phyloP scores from a whole-genome alignment of 495 filamentous ascomycete genomes.

The Penicillium lividum region DNA sequence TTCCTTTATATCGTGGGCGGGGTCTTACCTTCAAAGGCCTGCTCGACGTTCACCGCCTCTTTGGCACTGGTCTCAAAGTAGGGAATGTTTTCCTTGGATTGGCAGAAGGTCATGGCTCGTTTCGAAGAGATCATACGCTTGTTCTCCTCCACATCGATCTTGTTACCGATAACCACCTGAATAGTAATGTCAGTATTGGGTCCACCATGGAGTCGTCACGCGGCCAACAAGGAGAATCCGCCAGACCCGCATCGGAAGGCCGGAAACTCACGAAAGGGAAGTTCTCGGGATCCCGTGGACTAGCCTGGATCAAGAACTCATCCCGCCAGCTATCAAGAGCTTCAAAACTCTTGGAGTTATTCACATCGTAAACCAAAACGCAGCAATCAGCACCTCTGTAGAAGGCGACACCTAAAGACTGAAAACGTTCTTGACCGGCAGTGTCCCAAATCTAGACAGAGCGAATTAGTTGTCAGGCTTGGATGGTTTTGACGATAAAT shows the following conservation, averaged over 20 bases:
- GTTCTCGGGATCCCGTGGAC: conserved; percentile 91
- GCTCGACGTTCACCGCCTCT: conserved; percentile 96
- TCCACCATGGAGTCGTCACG: background rate
- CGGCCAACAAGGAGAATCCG: background rate
- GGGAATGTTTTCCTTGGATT: conserved; percentile 93
- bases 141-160: conserved; percentile 98
- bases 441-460: conserved; percentile 88
- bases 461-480: conserved; percentile 21
- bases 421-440: conserved; percentile 95
- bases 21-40: conserved; percentile 88
- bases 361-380: conserved; percentile 97
- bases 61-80: conserved; percentile 99
- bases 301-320: conserved; percentile 97
- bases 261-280: conserved; percentile 84
- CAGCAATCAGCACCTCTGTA: conserved; percentile 99
- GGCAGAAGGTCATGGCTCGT: conserved; percentile 94
- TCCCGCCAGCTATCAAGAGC: conserved; percentile 98
- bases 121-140: conserved; percentile 95
- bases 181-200: conserved; percentile 2
- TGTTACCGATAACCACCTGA: conserved; percentile 93
- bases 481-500: background rate
- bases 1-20: background rate
- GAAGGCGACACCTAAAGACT: conserved; percentile 96
- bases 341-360: conserved; percentile 98
- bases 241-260: background rate